phyloP scores from a whole-genome alignment of 345 rosid species.

The Erysimum cheiranthoides region DNA sequence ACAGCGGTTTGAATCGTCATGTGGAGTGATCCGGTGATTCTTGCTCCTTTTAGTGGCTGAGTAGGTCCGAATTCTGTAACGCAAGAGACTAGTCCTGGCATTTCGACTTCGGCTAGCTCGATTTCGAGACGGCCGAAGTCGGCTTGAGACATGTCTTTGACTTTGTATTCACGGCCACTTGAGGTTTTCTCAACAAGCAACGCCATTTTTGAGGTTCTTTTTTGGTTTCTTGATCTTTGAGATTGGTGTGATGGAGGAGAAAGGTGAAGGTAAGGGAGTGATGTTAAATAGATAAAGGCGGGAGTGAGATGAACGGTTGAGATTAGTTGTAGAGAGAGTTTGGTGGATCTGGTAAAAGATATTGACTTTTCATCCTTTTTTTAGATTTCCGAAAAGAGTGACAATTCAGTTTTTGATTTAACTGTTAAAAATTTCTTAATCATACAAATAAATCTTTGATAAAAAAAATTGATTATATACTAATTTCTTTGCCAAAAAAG shows the following conservation, averaged over 20 bases:
- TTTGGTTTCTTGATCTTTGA: not conserved
- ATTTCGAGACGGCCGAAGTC: conserved; percentile 91
- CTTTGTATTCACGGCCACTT: conserved; percentile 88
- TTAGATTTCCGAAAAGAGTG: conserved; percentile 17
- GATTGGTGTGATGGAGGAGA: conserved; percentile 36
- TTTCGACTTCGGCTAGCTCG: conserved; percentile 86
- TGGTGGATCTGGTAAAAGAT: conserved; percentile 47
- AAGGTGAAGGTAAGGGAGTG: conserved; percentile 2
- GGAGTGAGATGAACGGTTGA: conserved; percentile 37
- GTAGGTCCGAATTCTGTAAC: conserved; percentile 81
- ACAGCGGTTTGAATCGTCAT: conserved; percentile 97
- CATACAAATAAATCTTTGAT: not conserved
- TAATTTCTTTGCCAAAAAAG: not conserved
- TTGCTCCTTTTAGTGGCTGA: conserved; percentile 86
- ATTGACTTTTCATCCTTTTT: conserved; percentile 37
- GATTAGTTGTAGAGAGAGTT: conserved; percentile 41
- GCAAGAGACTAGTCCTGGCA: conserved; percentile 92
- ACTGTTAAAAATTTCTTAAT: not conserved
- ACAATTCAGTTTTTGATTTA: conserved; percentile 13
- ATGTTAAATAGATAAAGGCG: conserved; percentile 32
- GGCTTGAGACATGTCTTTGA: conserved; percentile 93
- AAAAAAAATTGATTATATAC: not conserved
- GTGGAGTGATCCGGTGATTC: conserved; percentile 90
- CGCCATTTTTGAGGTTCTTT: conserved; percentile 54
- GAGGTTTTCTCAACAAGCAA: conserved; percentile 80